A percentile compares a stretch with the other conserved stretches of the same genome.
These are phyloP conservation scores for Aureobasidium sp. DNA, from an alignment of 2,329 filamentous ascomycete genomes.

Conservation along the genomic window DNA sequence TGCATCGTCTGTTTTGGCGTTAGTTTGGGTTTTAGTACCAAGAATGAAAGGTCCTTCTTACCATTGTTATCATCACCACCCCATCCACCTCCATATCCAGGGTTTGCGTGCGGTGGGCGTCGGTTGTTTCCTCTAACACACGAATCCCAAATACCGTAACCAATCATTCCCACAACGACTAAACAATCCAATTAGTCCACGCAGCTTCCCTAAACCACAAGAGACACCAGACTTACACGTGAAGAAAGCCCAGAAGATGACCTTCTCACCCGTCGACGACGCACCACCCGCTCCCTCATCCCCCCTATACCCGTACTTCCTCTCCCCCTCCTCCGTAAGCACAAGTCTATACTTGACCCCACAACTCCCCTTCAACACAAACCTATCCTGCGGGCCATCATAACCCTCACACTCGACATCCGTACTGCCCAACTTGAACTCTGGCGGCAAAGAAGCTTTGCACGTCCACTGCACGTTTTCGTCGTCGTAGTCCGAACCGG, in stretches of 20 bases:
- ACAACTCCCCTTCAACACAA: conserved; percentile 86
- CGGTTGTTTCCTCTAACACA: conserved; percentile 18
- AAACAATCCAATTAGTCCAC: conserved; percentile 5
- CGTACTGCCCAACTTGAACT: conserved; percentile 71
- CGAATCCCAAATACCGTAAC: conserved; percentile 26
- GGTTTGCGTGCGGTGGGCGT: conserved; percentile 26
- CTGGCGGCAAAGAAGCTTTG: conserved; percentile 54
- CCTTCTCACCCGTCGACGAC: conserved; percentile 19
- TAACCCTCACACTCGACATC: conserved; percentile 95
- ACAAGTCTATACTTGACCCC: conserved; percentile 81
- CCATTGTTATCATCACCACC: conserved; percentile 39
- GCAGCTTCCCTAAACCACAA: not conserved
- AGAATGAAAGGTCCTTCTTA: not conserved
- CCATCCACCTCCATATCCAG: conserved; percentile 35
- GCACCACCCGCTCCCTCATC: conserved; percentile 11
- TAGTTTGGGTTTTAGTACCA: not conserved
- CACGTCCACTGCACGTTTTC: conserved; percentile 92
- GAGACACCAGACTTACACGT: conserved; percentile 30
- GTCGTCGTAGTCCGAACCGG: conserved; percentile 67
- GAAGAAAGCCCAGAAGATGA: conserved; percentile 58
- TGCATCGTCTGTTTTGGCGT: conserved; percentile 37
- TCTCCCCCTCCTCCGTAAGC: conserved; percentile 69
- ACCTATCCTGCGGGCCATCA: conserved; percentile 64
- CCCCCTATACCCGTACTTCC: conserved; percentile 53
- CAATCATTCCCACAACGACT: conserved; percentile 26